phyloP scores from a whole-genome alignment of 1,139 yeast species.

The Meyerozyma smithsonii region DNA sequence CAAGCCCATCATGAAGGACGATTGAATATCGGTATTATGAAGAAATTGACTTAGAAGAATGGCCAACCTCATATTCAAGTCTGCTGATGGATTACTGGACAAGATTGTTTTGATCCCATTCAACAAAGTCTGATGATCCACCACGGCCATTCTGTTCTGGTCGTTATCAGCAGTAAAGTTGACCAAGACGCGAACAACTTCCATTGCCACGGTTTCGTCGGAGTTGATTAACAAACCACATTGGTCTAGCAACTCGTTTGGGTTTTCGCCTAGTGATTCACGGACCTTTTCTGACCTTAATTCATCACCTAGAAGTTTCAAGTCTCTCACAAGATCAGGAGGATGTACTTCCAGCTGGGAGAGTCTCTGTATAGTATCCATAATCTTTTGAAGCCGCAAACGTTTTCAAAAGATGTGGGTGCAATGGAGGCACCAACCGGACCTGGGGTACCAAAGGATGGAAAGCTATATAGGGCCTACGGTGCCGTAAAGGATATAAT shows the following conservation, averaged over 20 bases:
- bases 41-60: constrained; percentile 33
- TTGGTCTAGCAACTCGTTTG: background rate
- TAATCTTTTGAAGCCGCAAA: background rate
- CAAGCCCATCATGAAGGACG: constrained; percentile 15
- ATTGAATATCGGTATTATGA: constrained; percentile 21
- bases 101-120: background rate
- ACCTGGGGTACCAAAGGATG: too few relatives aligned
- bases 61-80: constrained; percentile 12
- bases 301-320: background rate
- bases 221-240: background rate
- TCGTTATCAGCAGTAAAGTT: constrained; percentile 37
- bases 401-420: background rate
- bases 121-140: background rate
- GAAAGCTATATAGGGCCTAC: too few relatives aligned
- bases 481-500: too few relatives aligned
- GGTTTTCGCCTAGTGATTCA: background rate
- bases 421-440: background rate
- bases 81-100: background rate
- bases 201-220: constrained; percentile 9
- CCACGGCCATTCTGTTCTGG: constrained; percentile 18
- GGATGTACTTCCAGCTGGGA: background rate
- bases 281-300: background rate
- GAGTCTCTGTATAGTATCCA: background rate
- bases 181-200: constrained; percentile 26
- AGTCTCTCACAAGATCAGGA: background rate